Evolutionary conservation across 306 rosid genomes (phyloP), one percentile per base, ranked within the genome.

Genomic region (Cicer chorassanicum): DNA sequence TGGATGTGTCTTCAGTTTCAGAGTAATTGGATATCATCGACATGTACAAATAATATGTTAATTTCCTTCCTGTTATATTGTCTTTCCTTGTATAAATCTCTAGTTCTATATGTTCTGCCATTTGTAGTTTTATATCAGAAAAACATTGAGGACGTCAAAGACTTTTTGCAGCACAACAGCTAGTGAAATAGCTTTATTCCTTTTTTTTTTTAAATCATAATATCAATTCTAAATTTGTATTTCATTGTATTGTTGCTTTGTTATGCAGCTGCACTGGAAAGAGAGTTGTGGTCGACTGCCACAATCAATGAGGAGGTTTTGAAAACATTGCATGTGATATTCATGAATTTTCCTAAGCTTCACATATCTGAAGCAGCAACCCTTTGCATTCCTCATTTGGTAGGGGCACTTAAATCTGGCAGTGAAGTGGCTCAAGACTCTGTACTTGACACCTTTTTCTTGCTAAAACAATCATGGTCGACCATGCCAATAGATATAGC

Each of bases 291-390:
- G 97, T 86, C 97, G 53, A 72, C 92, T 13, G 95, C 94, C 83
- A 91, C 95, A 68, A 88, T 94, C 80, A 94, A 90, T 73, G 98
- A 91, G 75, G 96, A 88, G 85, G 95, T 94, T 78, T 88, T 94
- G 84, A 94, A 85, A 86, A 91, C 98, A 57, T 75, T 94, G 76
- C 84, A 91, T 82, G 93, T 90, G 82, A 94, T 94, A 85, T 89
- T 94, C 84, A 57, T 74, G 75, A 94, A 94, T 88, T 94, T 94
- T 68, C 92, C 97, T 45, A 91, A 91, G 90, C 97, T 94, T 70
- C 98, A 94, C 75, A 64, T 73, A 66, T 94, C 98, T 65, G 98
- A 94, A 85, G 97, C 97, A 63, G 90, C 97, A 61, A 94, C 98
- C 41, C 89, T 91, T 24, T 91, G 96, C 86, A 94, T 94, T 85